Conservation (phyloP, 352 stramenopile species). For the Phytophthora pini region DNA sequence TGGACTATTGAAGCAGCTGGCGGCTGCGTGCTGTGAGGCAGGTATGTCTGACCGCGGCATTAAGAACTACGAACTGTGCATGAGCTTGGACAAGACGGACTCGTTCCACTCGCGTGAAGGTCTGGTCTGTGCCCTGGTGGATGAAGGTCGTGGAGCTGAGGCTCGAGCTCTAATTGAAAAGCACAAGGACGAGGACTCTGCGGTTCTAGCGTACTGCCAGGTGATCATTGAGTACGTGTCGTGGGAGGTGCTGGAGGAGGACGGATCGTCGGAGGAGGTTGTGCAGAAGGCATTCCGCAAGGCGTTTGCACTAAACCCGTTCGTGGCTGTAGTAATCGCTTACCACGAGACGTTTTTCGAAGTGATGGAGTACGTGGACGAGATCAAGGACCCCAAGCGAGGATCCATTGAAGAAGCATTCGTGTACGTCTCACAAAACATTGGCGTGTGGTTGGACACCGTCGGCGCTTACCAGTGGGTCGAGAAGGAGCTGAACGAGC, state of each 20-base stretch:
- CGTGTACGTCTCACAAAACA: slow-evolving; percentile 78
- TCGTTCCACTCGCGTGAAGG: slow-evolving; percentile 69
- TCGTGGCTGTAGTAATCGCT: slow-evolving; percentile 83
- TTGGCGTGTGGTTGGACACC: slow-evolving; percentile 87
- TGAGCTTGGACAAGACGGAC: slow-evolving; percentile 76
- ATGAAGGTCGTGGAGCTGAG: slow-evolving; percentile 80
- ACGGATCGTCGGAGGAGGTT: slow-evolving; percentile 78
- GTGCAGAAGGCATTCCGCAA: slow-evolving; percentile 74
- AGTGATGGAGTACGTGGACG: slow-evolving; percentile 85
- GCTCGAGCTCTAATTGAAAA: slow-evolving; percentile 74
- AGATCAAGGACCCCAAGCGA: slow-evolving; percentile 71
- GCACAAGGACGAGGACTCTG: slow-evolving; percentile 57
- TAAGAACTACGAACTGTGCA: slow-evolving; percentile 83
- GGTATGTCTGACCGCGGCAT: slow-evolving; percentile 80
- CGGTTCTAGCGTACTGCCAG: slow-evolving; percentile 82
- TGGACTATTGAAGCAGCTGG: slow-evolving; percentile 68
- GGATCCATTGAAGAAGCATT: slow-evolving; percentile 89
- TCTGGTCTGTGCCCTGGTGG: slow-evolving; percentile 75
- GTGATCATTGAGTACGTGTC: slow-evolving; percentile 90
- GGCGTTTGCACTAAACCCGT: slow-evolving; percentile 81
- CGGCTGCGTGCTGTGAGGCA: slow-evolving; percentile 72
- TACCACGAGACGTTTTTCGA: slow-evolving; percentile 84
- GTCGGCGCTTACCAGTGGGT: slow-evolving; percentile 84
- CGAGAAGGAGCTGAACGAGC: slow-evolving; percentile 76
- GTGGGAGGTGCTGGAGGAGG: slow-evolving; percentile 88